Evolutionary conservation across 768 basidiomycete species (phyloP), one percentile per base, ranked within the genome.

Genomic region (Serendipita vermifera): DNA sequence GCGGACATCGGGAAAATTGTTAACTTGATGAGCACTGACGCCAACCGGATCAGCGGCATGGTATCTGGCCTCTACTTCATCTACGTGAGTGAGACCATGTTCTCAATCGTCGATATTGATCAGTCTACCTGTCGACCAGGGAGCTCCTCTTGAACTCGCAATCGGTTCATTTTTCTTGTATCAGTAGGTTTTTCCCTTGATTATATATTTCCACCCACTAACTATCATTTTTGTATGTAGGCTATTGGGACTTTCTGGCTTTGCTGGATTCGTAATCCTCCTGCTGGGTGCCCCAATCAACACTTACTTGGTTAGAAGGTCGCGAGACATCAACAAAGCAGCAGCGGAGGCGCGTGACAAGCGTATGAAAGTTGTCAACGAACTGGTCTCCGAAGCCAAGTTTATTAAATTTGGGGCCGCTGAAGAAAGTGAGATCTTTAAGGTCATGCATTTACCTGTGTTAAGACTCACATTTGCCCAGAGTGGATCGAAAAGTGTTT

Each of bases 181-280:
- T 61, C 63, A 66, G 70, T 67, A 53, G 59, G 65, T 60, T 13
- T 26, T n/a, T 32, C 38, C 6, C 13, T 6, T 38, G 20, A n/a
- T 14, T 13, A n/a, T 27, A n/a, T n/a, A n/a, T n/a, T n/a, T n/a
- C n/a, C n/a, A n/a, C n/a, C n/a, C n/a, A n/a, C n/a, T n/a, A n/a
- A n/a, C n/a, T n/a, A n/a, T n/a, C n/a, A n/a, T n/a, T n/a, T n/a
- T 54, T 40, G 33, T 54, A 3, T 58, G 17, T 57, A 71, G 72
- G 36, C 68, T 77, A n/a, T 69, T 77, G 3, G 76, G 76, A 2
- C 65, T 70, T 55, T 67, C 71, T 3, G 74, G 76, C 0, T 77
- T 77, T 39, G 72, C 73, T 14, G 76, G 76, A 5, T 69, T 74
- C 26, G 33, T 72, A 2, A 68, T 73, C n/a, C 60, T 76, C 33